Conservation (phyloP, 2,329 filamentous ascomycete species). For the Fusarium nurragi region DNA sequence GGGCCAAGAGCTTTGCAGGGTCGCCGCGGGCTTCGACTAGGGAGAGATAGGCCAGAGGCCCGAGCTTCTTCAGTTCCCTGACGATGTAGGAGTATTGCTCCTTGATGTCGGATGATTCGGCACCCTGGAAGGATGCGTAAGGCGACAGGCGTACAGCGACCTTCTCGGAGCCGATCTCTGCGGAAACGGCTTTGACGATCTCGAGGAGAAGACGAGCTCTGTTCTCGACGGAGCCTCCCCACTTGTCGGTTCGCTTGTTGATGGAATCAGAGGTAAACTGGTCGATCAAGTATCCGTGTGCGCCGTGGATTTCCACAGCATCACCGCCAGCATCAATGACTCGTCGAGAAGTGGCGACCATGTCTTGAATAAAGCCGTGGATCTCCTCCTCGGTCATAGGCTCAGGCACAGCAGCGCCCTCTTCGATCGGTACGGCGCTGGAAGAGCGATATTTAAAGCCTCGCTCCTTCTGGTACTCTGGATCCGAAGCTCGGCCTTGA, state of each 20-base stretch:
- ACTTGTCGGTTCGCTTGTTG: slow-evolving; percentile 59
- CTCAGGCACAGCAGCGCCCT: slow-evolving; percentile 2
- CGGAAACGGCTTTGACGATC: slow-evolving; percentile 52
- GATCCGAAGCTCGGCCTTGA: slow-evolving; percentile 35
- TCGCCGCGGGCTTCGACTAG: slow-evolving; percentile 44
- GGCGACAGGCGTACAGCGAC: slow-evolving; percentile 55
- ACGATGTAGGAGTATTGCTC: slow-evolving; percentile 42
- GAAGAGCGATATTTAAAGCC: slow-evolving; percentile 45
- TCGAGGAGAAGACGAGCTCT: slow-evolving; percentile 59
- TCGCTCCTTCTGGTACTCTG: slow-evolving; percentile 34
- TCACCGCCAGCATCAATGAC: slow-evolving; percentile 24
- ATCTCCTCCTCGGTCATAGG: slow-evolving; percentile 24
- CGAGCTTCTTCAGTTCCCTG: slow-evolving; percentile 44
- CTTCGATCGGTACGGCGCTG: slow-evolving; percentile 23
- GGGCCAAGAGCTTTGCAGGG: slow-evolving; percentile 18
- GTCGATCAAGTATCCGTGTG: slow-evolving; percentile 66
- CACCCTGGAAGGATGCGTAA: slow-evolving; percentile 42
- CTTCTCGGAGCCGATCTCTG: slow-evolving; percentile 47
- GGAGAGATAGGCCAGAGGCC: slow-evolving; percentile 43
- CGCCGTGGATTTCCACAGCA: slow-evolving; percentile 36
- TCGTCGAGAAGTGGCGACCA: slow-evolving; percentile 12
- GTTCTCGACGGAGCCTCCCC: slow-evolving; percentile 65
- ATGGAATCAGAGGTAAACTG: slow-evolving; percentile 60
- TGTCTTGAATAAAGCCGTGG: slow-evolving; percentile 10
- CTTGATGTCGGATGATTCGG: slow-evolving; percentile 32